Percentiles rank a stretch among this genome's conserved stretches.
Evolutionary conservation across 2,329 filamentous ascomycete genomes (phyloP).

Genomic region (Arthrobotrys iridis): DNA sequence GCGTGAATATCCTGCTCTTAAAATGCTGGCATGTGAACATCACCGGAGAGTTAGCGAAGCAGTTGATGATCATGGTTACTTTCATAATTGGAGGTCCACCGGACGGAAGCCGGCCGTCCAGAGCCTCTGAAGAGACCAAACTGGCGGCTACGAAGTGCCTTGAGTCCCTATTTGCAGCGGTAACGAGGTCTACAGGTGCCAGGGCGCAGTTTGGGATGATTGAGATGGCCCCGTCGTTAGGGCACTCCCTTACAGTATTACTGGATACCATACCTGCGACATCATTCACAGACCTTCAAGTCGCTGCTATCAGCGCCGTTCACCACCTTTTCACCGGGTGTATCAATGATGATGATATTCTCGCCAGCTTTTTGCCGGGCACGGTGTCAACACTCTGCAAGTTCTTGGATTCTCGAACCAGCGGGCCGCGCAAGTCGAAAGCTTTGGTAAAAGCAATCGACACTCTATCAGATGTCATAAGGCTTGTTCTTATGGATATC

Average conservation of each 20-base stretch:
- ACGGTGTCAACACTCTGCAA: constrained; percentile 84
- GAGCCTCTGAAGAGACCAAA: constrained; percentile 74
- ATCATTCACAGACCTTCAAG: constrained; percentile 74
- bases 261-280: constrained; percentile 74
- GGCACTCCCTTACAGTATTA: constrained; percentile 82
- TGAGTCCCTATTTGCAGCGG: constrained; percentile 71
- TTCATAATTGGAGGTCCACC: constrained; percentile 81
- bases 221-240: constrained; percentile 77
- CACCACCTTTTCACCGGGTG: constrained; percentile 69
- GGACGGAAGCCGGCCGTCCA: constrained; percentile 63
- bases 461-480: constrained; percentile 68
- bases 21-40: constrained; percentile 82
- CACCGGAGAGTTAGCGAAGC: constrained; percentile 77
- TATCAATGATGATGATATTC: constrained; percentile 76
- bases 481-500: constrained; percentile 69
- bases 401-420: constrained; percentile 74
- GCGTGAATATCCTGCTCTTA: constrained; percentile 76
- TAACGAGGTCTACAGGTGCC: constrained; percentile 65
- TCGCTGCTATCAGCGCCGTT: constrained; percentile 74
- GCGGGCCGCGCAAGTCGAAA: constrained; percentile 68
- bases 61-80: constrained; percentile 84
- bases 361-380: constrained; percentile 87
- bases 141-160: constrained; percentile 77
- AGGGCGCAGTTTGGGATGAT: constrained; percentile 67
- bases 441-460: constrained; percentile 73